Evolutionary conservation across 331 rosid species (phyloP), one percentile per base, ranked within the genome.

Genomic region (Rosa hybrid): DNA sequence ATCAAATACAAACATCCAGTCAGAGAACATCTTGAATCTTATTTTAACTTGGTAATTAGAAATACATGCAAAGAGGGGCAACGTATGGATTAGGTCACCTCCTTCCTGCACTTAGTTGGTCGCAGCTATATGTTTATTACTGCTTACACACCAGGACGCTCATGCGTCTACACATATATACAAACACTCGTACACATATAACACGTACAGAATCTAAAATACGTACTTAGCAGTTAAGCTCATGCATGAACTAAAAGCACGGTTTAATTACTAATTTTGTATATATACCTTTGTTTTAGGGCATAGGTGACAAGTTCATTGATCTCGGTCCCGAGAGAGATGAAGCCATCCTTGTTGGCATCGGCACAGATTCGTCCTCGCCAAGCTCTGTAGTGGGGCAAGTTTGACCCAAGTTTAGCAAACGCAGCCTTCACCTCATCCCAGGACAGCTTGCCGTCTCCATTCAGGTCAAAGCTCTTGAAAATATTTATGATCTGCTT

Each of bases 351-450:
- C 0, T 34, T 16, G 38, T 76, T 0, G 5, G 4, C 5, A 70
- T 82, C 85, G 0, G 68, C 77, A 12, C 4, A 12, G 17, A 20
- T 2, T n/a, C 7, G 39, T 1, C 41, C 73, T 1, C 21, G 20
- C 59, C 27, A 64, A 13, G 74, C 49, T 25, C 68, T 50, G 2
- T 0, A 4, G n/a, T 2, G 0, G 25, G 69, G 23, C 2, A 41
- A 49, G 4, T 0, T 5, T 5, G 81, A 4, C 17, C 77, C 68
- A 2, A 82, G 59, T 18, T 41, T 7, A 0, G 7, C 0, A 54
- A 77, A 82, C 17, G 78, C 85, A 9, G 11, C 60, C n/a, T 25
- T 4, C 48, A 77, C 12, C 85, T 82, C 81, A 6, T 49, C 41
- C 45, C 10, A 10, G 18, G 73, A 57, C 41, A 82, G 85, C 53